Conservation (phyloP, 2,329 filamentous ascomycete species). For the Neobulgaria alba region DNA sequence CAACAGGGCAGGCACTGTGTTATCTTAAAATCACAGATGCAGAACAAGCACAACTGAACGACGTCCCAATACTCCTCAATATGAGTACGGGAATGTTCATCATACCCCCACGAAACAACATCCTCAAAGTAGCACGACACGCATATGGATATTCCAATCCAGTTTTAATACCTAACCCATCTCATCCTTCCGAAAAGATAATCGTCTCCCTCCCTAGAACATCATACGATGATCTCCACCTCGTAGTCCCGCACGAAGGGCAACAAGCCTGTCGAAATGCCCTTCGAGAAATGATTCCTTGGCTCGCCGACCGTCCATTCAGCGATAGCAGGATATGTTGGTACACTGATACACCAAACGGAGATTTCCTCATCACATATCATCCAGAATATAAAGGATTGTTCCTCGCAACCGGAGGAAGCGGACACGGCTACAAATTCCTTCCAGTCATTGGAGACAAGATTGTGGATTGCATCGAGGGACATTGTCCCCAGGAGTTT, state of each 20-base stretch:
- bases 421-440: constrained; percentile 43
- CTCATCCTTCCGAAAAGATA: constrained; percentile 7
- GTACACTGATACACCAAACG: constrained; percentile 58
- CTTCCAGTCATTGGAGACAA: constrained; percentile 39
- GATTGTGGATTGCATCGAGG: constrained; percentile 34
- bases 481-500: constrained; percentile 33
- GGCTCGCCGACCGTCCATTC: constrained; percentile 44
- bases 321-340: constrained; percentile 47
- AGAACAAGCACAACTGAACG: constrained; percentile 57
- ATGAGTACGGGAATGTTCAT: constrained; percentile 64
- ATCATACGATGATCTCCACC: constrained; percentile 12
- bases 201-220: constrained; percentile 20
- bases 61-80: constrained; percentile 66
- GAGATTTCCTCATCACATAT: constrained; percentile 51
- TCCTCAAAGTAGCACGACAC: constrained; percentile 54
- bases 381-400: constrained; percentile 41
- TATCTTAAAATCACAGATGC: constrained; percentile 67
- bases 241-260: constrained; percentile 19
- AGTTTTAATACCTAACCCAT: constrained; percentile 18
- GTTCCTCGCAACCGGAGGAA: constrained; percentile 41
- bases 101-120: constrained; percentile 52
- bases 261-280: constrained; percentile 17
- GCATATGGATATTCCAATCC: constrained; percentile 48
- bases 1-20: constrained; percentile 73
- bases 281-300: constrained; percentile 40